A percentile compares a stretch with the other conserved stretches of the same genome.
phyloP scores from a whole-genome alignment of 208 protist species.

The Trypanosoma melophagium region DNA sequence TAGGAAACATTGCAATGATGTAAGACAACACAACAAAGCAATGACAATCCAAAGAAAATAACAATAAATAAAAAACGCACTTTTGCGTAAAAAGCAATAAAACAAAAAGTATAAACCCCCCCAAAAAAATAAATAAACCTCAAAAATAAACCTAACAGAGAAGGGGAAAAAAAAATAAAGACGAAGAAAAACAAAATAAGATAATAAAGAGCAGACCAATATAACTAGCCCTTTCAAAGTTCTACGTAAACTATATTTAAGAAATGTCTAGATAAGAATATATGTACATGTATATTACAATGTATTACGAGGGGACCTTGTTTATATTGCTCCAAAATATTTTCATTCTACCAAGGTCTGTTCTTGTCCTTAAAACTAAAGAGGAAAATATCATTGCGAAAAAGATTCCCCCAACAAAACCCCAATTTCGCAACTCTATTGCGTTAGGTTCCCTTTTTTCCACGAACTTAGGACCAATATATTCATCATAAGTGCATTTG shows the following conservation, averaged over 20 bases:
- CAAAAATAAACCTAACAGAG: not conserved
- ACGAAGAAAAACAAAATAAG: not conserved
- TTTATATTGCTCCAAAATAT: constrained; percentile 48
- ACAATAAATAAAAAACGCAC: constrained; percentile 17
- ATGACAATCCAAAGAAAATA: constrained; percentile 25
- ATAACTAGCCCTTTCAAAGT: not conserved
- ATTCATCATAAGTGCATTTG: constrained; percentile 84
- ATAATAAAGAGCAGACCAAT: not conserved
- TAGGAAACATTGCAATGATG: not conserved
- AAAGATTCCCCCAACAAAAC: constrained; percentile 81
- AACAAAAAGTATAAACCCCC: not conserved
- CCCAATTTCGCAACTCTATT: constrained; percentile 81
- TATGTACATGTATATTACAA: constrained; percentile 6
- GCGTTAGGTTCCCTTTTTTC: constrained; percentile 43
- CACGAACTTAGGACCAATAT: constrained; percentile 59
- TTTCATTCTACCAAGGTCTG: constrained; percentile 42
- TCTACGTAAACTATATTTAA: not conserved
- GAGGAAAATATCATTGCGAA: constrained; percentile 75
- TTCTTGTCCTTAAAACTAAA: constrained; percentile 58
- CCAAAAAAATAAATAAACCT: no score
- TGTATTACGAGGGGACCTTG: not conserved
- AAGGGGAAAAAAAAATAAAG: not conserved
- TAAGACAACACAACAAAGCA: not conserved
- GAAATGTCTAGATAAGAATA: not conserved
- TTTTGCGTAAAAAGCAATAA: not conserved